These are phyloP conservation scores for Jamesozyma lodderae DNA, from an alignment of 805 yeast species.

Conservation along the genomic window DNA sequence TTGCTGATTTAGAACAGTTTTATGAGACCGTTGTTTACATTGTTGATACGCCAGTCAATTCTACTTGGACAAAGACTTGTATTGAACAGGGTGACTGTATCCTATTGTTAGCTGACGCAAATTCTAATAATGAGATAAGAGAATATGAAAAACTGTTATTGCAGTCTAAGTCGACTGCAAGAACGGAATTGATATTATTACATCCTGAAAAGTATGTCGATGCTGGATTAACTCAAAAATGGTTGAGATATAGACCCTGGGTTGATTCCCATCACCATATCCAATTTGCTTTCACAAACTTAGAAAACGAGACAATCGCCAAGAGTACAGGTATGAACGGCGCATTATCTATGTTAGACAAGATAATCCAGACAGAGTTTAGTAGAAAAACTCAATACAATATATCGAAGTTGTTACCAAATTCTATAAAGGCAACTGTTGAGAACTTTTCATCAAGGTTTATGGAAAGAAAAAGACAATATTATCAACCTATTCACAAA, in stretches of 20 bases:
- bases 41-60: conserved; percentile 73
- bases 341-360: conserved; percentile 19
- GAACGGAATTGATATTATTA: conserved; percentile 75
- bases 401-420: conserved; percentile 26
- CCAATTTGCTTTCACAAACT: conserved; percentile 39
- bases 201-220: conserved; percentile 77
- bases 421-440: conserved; percentile 31
- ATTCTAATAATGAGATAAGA: conserved; percentile 53
- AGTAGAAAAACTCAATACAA: conserved; percentile 26
- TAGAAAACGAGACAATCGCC: conserved; percentile 14
- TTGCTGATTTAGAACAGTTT: conserved; percentile 83
- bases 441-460: conserved; percentile 31
- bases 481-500: conserved; percentile 30
- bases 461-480: conserved; percentile 18
- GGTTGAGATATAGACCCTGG: conserved; percentile 86
- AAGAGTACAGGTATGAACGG: conserved; percentile 16
- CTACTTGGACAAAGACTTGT: conserved; percentile 88
- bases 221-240: conserved; percentile 75
- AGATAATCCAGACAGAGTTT: conserved; percentile 25
- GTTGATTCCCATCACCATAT: conserved; percentile 89
- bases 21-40: conserved; percentile 84
- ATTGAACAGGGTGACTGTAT: conserved; percentile 93
- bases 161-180: conserved; percentile 70
- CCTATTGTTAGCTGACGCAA: conserved; percentile 79
- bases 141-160: conserved; percentile 75